Base-by-base conservation (phyloP, 1,139 yeast species). In the Kazachstania sp. region DNA sequence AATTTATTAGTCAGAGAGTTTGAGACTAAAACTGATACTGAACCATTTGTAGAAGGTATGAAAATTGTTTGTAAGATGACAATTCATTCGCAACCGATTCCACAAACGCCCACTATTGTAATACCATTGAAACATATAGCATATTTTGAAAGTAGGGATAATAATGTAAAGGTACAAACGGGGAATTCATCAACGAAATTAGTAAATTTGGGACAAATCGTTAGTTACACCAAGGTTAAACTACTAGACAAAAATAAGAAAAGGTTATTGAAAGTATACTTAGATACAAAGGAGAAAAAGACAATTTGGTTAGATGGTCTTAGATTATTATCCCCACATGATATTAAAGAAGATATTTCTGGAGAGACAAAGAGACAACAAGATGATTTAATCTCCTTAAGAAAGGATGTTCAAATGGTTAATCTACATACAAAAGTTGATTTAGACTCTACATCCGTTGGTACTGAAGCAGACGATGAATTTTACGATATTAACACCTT, bases 301-400 rank as follows among this genome's bases (percentile, higher is more conserved):
- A 78, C 77, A 49, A 79, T 82, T 11, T 86, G 95, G 94, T 71
- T 83, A 41, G 95, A 86, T 65, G 95, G 95, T 1, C 65, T 86
- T 49, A 79, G 78, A 61, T 71, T 86, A 74, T 70, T 84, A 54
- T 67, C 71, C 31, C 53, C 58, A 11, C 48, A 52, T 4, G 39
- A 45, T 7, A 48, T 47, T 29, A 51, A 49, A 44, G 48, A 50
- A 29, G 46, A 49, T 11, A 38, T 81, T 40, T 80, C 90, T 0
- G 65, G 65, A 2, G 86, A 79, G 30, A 79, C 94, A 3, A 73
- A 73, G 46, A 69, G 66, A 43, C 90, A 84, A 59, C 70, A 83
- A 43, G 71, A 73, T 20, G 70, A 73, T 41, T 70, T 86, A 54
- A 72, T 77, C 35, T 80, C 78, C 37, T 68, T 85, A 35, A 74